A percentile compares a stretch with the other conserved stretches of the same genome.
phyloP scores from a whole-genome alignment of 2,329 filamentous ascomycete genomes.

The Tricladium varicosporioides region DNA sequence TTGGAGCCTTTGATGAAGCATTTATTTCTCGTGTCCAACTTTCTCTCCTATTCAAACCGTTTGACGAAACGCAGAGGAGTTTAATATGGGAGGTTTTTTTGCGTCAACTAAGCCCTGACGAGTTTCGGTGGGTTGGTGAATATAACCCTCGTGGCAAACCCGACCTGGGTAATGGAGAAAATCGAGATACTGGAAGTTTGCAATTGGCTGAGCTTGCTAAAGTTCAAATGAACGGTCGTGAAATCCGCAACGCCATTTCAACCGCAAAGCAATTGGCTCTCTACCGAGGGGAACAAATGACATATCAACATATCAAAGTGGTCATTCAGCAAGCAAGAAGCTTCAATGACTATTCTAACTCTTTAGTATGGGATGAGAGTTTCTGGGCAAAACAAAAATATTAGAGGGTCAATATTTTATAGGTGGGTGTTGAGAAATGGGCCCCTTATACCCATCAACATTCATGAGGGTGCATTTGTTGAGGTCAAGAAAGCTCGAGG shows the following conservation, averaged over 20 bases:
- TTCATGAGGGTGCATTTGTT: too few species aligned
- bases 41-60: too few species aligned
- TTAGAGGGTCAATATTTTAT: too few species aligned
- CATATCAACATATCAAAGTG: not conserved
- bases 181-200: not conserved
- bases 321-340: not conserved
- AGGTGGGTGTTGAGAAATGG: too few species aligned
- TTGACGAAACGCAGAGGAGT: not conserved
- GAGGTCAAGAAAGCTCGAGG: too few species aligned
- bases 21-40: not conserved
- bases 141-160: not conserved
- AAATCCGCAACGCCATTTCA: not conserved
- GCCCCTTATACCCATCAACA: too few species aligned
- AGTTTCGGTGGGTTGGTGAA: not conserved
- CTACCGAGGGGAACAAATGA: not conserved
- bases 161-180: not conserved
- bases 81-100: not conserved
- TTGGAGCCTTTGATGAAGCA: not conserved
- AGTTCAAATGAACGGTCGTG: not conserved
- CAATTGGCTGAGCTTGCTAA: not conserved
- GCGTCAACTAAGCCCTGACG: not conserved
- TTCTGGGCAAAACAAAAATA: too few species aligned
- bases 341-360: too few species aligned
- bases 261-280: not conserved
- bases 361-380: too few species aligned